These are phyloP conservation scores for Dendrostoma leiphaemia DNA, from an alignment of 2,329 filamentous ascomycete genomes.

Conservation along the genomic window DNA sequence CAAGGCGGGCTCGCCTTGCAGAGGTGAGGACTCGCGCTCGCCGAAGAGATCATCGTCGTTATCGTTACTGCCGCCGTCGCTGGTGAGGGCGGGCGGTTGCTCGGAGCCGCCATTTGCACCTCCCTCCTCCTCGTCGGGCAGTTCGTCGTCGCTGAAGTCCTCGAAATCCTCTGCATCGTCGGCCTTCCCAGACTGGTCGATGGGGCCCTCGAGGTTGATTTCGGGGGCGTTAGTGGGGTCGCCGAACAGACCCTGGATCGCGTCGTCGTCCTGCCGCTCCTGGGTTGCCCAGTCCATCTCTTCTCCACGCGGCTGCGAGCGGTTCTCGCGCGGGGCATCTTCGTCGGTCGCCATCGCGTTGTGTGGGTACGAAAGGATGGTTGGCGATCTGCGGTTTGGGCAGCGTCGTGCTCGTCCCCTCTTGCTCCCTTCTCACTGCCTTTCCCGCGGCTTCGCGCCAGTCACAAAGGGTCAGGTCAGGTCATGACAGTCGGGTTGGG, in stretches of 20 bases:
- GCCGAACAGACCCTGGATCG: slow-evolving; percentile 43
- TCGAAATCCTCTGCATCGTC: slow-evolving; percentile 88
- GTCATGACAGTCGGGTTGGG: slow-evolving; percentile 13
- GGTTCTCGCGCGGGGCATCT: slow-evolving; percentile 11
- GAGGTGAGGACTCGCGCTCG: slow-evolving; percentile 51
- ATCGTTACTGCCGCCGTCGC: slow-evolving; percentile 56
- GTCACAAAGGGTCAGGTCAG: slow-evolving; percentile 9
- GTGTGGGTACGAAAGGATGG: neutral
- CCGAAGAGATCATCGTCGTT: slow-evolving; percentile 68
- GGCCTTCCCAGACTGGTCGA: slow-evolving; percentile 75
- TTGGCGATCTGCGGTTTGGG: neutral
- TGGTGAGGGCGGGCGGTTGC: slow-evolving; percentile 53
- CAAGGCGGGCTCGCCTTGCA: slow-evolving; percentile 39
- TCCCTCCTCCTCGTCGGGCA: slow-evolving; percentile 75
- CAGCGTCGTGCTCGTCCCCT: neutral
- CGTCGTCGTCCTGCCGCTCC: slow-evolving; percentile 47
- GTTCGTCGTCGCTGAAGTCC: slow-evolving; percentile 89
- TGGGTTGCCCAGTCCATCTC: slow-evolving; percentile 41
- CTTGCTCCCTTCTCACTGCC: neutral
- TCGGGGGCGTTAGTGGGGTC: slow-evolving; percentile 35
- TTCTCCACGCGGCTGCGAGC: slow-evolving; percentile 19
- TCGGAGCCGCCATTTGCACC: slow-evolving; percentile 34
- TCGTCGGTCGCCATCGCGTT: slow-evolving; percentile 10
- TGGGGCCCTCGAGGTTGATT: slow-evolving; percentile 43
- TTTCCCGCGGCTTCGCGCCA: slow-evolving; percentile 16